Evolutionary conservation across 2,329 filamentous ascomycete genomes (phyloP).

Genomic region (Epichloe sibirici): DNA sequence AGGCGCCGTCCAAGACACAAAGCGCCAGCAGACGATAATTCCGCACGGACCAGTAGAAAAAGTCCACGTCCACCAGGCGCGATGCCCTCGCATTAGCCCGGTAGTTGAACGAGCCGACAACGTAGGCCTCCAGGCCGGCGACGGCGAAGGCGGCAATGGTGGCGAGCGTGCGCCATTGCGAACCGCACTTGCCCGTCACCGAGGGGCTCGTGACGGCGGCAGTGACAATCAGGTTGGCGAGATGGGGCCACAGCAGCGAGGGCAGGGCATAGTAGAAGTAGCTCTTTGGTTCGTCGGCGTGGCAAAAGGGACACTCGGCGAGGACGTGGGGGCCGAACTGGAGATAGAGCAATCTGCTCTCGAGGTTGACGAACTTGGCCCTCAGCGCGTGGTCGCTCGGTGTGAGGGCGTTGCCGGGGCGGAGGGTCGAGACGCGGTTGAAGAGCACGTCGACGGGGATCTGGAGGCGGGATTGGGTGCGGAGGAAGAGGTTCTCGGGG

Average conservation of each 20-base stretch:
- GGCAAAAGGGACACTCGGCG: conserved; percentile 71
- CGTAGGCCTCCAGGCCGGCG: conserved; percentile 52
- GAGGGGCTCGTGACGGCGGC: conserved; percentile 61
- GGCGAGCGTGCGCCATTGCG: conserved; percentile 59
- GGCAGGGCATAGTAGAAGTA: conserved; percentile 78
- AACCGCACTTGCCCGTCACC: conserved; percentile 50
- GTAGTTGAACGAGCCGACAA: conserved; percentile 52
- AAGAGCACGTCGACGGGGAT: conserved; percentile 80
- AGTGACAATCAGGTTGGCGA: conserved; percentile 61
- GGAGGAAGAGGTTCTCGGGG: conserved; percentile 69
- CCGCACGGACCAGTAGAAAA: conserved; percentile 59
- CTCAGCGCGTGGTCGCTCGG: conserved; percentile 52
- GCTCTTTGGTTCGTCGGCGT: conserved; percentile 50
- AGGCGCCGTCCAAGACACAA: conserved; percentile 46
- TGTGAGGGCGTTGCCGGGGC: conserved; percentile 37
- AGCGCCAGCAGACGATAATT: conserved; percentile 52
- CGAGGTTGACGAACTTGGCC: conserved; percentile 54
- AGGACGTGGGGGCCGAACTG: conserved; percentile 68
- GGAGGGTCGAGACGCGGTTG: conserved; percentile 52
- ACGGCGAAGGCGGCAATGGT: conserved; percentile 49
- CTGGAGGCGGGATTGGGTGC: conserved; percentile 70
- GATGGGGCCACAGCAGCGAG: conserved; percentile 60
- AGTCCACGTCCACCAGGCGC: conserved; percentile 51
- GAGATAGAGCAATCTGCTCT: conserved; percentile 70
- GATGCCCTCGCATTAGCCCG: conserved; percentile 50